Evolutionary conservation across 192 early-diverging fungal genomes (phyloP).

Genomic region (Backusella australiensis): DNA sequence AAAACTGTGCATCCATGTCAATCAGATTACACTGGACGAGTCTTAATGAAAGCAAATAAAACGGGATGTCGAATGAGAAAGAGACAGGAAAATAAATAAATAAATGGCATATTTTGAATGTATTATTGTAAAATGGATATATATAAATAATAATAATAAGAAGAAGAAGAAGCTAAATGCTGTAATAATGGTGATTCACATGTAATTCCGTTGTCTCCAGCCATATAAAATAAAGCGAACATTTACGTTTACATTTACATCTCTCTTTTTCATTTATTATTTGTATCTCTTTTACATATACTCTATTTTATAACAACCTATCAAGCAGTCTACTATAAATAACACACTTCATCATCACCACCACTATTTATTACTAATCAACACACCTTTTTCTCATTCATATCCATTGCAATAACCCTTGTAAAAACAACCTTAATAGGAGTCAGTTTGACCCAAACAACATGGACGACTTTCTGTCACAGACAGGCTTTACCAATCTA

Average conservation of each 20-base stretch:
- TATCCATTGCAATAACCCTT: neutral
- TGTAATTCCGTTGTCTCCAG: neutral
- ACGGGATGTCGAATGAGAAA: neutral
- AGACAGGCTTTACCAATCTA: neutral
- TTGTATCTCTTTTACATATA: neutral
- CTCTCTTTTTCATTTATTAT: neutral
- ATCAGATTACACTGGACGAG: neutral
- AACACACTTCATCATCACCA: neutral
- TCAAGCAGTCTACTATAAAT: neutral
- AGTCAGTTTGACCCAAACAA: neutral
- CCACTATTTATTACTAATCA: neutral
- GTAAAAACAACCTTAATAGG: neutral
- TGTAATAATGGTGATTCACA: neutral
- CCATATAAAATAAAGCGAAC: neutral
- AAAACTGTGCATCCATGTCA: neutral
- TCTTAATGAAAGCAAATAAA: neutral
- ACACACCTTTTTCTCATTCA: too few species aligned
- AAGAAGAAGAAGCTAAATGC: neutral
- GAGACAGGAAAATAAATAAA: neutral
- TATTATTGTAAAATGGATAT: neutral
- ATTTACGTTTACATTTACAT: neutral
- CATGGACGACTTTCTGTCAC: constrained; percentile 1
- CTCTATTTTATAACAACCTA: neutral
- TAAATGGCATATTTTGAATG: neutral
- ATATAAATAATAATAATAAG: neutral